Percentiles rank a stretch among this genome's conserved stretches.
phyloP scores from a whole-genome alignment of 2,329 filamentous ascomycete genomes.

The Byssochlamys sp. region DNA sequence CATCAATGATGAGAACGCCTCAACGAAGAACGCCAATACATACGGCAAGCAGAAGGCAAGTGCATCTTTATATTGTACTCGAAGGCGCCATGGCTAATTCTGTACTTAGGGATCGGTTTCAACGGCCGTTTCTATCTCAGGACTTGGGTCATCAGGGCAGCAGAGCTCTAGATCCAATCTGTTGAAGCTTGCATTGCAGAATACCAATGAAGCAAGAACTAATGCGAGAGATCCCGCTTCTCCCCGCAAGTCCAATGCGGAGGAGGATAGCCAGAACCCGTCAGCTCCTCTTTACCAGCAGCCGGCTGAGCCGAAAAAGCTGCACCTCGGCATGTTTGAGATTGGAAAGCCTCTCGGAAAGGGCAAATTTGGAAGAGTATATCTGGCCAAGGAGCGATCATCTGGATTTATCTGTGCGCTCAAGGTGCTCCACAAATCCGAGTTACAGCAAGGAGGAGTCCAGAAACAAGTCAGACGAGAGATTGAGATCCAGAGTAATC shows the following conservation, averaged over 20 bases:
- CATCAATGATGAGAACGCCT: constrained; percentile 78
- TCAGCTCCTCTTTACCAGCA: constrained; percentile 47
- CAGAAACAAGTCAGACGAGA: constrained; percentile 81
- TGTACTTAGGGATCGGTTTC: constrained; percentile 36
- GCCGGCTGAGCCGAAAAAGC: constrained; percentile 46
- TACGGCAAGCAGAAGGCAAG: constrained; percentile 71
- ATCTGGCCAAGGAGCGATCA: constrained; percentile 68
- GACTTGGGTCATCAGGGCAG: constrained; percentile 36
- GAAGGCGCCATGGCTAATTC: constrained; percentile 11
- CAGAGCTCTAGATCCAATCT: constrained; percentile 58
- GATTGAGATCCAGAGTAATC: constrained; percentile 81
- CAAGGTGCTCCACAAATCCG: constrained; percentile 77
- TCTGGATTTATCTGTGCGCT: constrained; percentile 76
- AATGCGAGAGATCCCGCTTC: constrained; percentile 45
- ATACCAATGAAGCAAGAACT: constrained; percentile 55
- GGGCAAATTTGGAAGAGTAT: constrained; percentile 79
- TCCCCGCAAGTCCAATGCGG: constrained; percentile 51
- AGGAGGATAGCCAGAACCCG: constrained; percentile 33
- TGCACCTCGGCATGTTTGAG: constrained; percentile 89
- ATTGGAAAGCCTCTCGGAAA: constrained; percentile 79
- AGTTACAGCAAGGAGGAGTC: constrained; percentile 68
- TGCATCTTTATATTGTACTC: not conserved
- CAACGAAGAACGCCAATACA: constrained; percentile 42
- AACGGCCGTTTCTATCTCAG: constrained; percentile 39
- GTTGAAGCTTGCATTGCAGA: constrained; percentile 75